A percentile compares a stretch with the other conserved stretches of the same genome.
These are phyloP conservation scores for Endocalyx cinctus DNA, from an alignment of 2,329 filamentous ascomycete genomes.

Conservation along the genomic window DNA sequence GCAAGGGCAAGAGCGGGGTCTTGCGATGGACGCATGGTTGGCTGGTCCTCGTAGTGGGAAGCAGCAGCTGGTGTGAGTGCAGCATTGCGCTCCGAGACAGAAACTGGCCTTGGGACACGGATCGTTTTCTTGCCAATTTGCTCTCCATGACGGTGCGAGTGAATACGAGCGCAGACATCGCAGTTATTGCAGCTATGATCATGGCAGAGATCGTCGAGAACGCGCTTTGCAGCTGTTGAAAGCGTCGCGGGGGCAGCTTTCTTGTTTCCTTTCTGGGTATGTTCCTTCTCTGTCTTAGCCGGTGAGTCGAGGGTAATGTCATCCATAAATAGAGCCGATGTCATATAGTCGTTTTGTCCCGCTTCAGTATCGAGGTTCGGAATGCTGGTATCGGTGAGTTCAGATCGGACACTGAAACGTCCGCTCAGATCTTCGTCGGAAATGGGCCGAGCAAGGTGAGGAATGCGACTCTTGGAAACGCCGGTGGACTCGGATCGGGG, in stretches of 20 bases:
- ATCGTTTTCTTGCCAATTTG: conserved; percentile 54
- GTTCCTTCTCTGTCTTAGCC: conserved; percentile 29
- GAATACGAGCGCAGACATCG: conserved; percentile 52
- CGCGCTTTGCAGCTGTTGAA: conserved; percentile 46
- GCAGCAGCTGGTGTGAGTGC: conserved; percentile 27
- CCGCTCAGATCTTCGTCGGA: conserved; percentile 25
- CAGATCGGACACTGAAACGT: conserved; percentile 31
- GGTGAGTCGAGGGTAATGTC: conserved; percentile 48
- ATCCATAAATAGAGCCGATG: conserved; percentile 54
- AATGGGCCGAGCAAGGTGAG: conserved; percentile 3
- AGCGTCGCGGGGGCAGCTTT: conserved; percentile 38
- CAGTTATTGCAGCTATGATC: conserved; percentile 54
- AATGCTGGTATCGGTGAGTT: conserved; percentile 25
- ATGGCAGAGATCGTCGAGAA: conserved; percentile 47
- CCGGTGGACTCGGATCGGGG: conserved; percentile 2
- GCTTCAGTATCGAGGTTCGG: conserved; percentile 24
- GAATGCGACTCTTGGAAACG: neutral
- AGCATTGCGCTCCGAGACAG: conserved; percentile 58
- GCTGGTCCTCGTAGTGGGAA: conserved; percentile 44
- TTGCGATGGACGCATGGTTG: conserved; percentile 62
- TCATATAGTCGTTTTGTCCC: conserved; percentile 48
- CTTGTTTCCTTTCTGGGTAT: conserved; percentile 15
- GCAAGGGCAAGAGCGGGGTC: conserved; percentile 69
- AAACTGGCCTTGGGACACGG: conserved; percentile 58
- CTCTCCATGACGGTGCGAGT: conserved; percentile 29